Evolutionary conservation across 257 asterid genomes (phyloP), one percentile per base, ranked within the genome.

Genomic region (Nicotiana sylvestris): DNA sequence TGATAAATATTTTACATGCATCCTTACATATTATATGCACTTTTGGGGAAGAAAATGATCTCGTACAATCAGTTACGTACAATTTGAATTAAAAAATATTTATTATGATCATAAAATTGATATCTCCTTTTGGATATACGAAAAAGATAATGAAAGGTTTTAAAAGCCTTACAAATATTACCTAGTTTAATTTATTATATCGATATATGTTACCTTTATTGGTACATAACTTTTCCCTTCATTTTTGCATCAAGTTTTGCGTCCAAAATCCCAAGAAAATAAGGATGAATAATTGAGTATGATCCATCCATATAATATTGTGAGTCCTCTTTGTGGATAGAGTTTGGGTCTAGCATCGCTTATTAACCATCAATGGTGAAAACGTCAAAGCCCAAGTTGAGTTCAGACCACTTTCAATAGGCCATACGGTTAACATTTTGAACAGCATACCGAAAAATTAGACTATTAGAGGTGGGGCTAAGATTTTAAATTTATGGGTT

Each of bases 271-370:
- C 51, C 29, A 68, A 9, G 10, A 27, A 64, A 77, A 8, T 30
- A 30, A 56, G 13, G 30, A 56, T 53, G 53, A 77, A 25, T 29
- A 77, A 43, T 43, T 43, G 51, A 39, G 49, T 55, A 27, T 30
- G 21, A 33, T 33, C 30, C 66, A 51, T 30, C 57, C 78, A 39
- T 39, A 4, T 69, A 69, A 5, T 18, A 29, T 55, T 56, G 65
- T 76, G 51, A n/a, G 4, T 30, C 64, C 39, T 55, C 60, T 79
- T 27, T 39, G 53, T 66, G 74, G 81, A 21, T 66, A 57, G 74
- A 81, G 15, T 76, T 62, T 77, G 84, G 83, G 56, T 78, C 84
- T 30, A 86, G 67, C 82, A 62, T 43, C 11, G 51, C 11, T 43
- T 8, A 43, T 43, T 43, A 43, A 43, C 51, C 51, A 43, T 43